Conservation (phyloP, 2,329 filamentous ascomycete species). For the Diplodia seriata region DNA sequence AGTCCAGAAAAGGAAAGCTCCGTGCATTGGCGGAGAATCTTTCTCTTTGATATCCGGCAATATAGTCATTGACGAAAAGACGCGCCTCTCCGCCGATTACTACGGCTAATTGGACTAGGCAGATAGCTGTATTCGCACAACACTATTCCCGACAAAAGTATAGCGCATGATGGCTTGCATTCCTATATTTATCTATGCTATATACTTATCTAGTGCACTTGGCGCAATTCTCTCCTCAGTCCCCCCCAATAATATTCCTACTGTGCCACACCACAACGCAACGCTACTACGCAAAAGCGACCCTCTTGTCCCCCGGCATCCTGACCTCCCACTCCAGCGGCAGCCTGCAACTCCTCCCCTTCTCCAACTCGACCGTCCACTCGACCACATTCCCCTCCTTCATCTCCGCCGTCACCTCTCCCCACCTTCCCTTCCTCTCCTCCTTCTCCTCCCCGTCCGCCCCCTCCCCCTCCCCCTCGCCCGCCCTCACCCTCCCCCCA, state of each 20-base stretch:
- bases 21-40: background rate
- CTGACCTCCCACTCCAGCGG: conserved; percentile 67
- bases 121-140: no score
- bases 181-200: background rate
- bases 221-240: background rate
- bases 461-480: conserved; percentile 35
- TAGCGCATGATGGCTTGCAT: background rate
- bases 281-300: conserved; percentile 34
- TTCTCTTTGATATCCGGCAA: background rate
- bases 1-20: background rate
- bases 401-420: conserved; percentile 29
- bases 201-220: background rate
- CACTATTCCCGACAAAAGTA: no score
- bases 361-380: conserved; percentile 40
- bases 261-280: no score
- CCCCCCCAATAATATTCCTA: background rate
- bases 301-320: conserved; percentile 60
- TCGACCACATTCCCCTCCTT: conserved; percentile 37
- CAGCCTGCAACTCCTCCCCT: conserved; percentile 64
- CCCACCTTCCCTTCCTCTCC: conserved; percentile 34
- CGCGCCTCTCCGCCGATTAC: no score
- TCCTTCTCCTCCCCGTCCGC: conserved; percentile 34
- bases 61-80: no score
- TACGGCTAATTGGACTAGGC: no score
- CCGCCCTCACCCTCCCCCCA: conserved; percentile 32